Evolutionary conservation across 805 yeast genomes (phyloP).

Genomic region (Starmerella scarabaei): DNA sequence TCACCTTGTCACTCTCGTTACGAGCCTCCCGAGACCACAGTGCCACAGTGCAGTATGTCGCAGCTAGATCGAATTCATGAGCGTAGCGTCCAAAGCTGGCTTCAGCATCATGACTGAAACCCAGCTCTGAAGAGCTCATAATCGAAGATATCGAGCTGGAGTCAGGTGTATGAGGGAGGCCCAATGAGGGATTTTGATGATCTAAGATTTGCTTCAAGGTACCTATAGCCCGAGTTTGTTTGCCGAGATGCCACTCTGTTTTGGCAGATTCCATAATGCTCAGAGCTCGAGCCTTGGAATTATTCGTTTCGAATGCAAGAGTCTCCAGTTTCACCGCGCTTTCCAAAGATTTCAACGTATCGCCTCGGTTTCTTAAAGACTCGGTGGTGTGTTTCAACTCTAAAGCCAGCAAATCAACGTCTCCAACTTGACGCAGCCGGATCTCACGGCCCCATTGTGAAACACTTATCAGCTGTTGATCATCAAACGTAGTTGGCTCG

Average conservation of each 20-base stretch:
- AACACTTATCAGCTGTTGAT: neutral
- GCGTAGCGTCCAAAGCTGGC: neutral
- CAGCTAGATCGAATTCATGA: neutral
- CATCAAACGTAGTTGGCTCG: too few relatives aligned
- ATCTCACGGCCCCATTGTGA: conserved; percentile 10
- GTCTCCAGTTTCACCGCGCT: conserved; percentile 20
- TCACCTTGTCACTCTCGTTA: conserved; percentile 47
- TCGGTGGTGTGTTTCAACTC: conserved; percentile 10
- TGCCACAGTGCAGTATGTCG: conserved; percentile 25
- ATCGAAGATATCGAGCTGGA: too few relatives aligned
- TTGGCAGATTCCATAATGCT: conserved; percentile 38
- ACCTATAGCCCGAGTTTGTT: conserved; percentile 42
- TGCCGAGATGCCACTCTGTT: conserved; percentile 53
- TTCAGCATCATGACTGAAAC: neutral
- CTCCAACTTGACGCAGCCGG: conserved; percentile 23
- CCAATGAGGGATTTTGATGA: neutral
- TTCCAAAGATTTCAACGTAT: conserved; percentile 20
- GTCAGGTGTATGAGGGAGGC: neutral
- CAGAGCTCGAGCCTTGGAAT: neutral
- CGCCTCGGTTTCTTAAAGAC: conserved; percentile 17
- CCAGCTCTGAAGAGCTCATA: too few relatives aligned
- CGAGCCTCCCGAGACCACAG: conserved; percentile 63
- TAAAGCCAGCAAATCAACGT: neutral
- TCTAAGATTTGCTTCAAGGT: conserved; percentile 14
- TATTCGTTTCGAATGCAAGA: conserved; percentile 1